These are phyloP conservation scores for Thermoascus crustaceus DNA, from an alignment of 2,329 filamentous ascomycete genomes.

Conservation along the genomic window DNA sequence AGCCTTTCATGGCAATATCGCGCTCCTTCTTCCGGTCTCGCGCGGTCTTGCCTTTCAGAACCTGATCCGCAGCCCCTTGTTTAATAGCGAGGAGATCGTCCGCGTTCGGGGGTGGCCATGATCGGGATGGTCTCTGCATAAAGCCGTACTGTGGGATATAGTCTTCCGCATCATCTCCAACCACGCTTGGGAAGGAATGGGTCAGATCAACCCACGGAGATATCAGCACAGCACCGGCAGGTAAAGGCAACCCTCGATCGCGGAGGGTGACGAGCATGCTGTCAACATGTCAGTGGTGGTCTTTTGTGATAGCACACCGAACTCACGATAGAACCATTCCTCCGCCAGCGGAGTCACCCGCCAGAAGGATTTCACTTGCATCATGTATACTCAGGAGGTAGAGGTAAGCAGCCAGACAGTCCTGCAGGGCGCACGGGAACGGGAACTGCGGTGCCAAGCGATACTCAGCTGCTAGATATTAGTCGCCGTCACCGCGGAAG, in stretches of 20 bases:
- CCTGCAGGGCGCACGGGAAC: conserved; percentile 85
- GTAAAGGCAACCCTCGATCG: conserved; percentile 73
- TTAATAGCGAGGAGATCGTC: conserved; percentile 55
- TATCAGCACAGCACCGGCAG: conserved; percentile 81
- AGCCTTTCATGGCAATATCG: conserved; percentile 25
- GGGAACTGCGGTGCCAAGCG: conserved; percentile 88
- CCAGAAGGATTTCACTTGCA: conserved; percentile 73
- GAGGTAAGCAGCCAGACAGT: conserved; percentile 82
- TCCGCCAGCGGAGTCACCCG: conserved; percentile 87
- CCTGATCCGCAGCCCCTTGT: conserved; percentile 39
- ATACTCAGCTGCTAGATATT: conserved; percentile 52
- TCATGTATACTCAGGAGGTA: conserved; percentile 69
- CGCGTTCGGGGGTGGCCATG: conserved; percentile 87
- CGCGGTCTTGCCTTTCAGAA: conserved; percentile 16
- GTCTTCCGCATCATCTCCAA: conserved; percentile 62
- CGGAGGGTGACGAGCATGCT: conserved; percentile 68
- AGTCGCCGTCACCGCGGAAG: conserved; percentile 6
- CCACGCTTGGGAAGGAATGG: conserved; percentile 90
- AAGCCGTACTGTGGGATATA: conserved; percentile 87
- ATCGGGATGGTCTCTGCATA: conserved; percentile 75
- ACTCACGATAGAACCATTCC: conserved; percentile 68
- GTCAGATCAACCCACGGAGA: conserved; percentile 95
- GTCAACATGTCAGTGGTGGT: conserved; percentile 20
- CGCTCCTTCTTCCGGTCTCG: conserved; percentile 18
- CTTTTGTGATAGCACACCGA: neutral